Percentiles rank a stretch among this genome's conserved stretches.
Evolutionary conservation across 305 asterid species (phyloP).

Genomic region (Fraxinus sp.): DNA sequence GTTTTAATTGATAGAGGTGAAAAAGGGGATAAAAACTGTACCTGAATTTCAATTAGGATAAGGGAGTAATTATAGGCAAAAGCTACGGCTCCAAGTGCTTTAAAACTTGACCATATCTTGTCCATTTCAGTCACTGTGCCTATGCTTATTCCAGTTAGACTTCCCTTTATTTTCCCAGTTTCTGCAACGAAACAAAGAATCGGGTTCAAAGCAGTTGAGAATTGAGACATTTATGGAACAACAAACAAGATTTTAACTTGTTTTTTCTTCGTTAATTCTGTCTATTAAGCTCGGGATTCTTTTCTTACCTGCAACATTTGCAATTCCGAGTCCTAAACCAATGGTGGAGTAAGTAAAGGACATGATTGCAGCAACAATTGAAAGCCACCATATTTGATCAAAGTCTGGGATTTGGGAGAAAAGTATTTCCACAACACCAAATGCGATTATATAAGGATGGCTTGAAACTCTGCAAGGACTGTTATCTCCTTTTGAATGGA

Average conservation of each 20-base stretch:
- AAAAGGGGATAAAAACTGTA: background rate
- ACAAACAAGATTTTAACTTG: conserved; percentile 3
- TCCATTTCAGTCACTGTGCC: conserved; percentile 46
- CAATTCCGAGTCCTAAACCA: conserved; percentile 60
- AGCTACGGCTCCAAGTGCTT: conserved; percentile 74
- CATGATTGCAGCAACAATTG: conserved; percentile 66
- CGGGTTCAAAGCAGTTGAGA: background rate
- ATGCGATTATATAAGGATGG: conserved; percentile 58
- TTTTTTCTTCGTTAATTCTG: background rate
- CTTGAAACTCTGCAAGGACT: conserved; percentile 45
- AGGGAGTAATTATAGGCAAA: conserved; percentile 67
- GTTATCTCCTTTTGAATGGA: conserved; percentile 45
- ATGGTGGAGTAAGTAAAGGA: conserved; percentile 60
- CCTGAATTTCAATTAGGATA: conserved; percentile 75
- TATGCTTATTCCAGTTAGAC: conserved; percentile 52
- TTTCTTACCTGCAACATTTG: conserved; percentile 51
- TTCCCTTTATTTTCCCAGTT: conserved; percentile 54
- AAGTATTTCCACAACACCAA: conserved; percentile 47
- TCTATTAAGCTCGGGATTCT: background rate
- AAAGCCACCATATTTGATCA: conserved; percentile 56
- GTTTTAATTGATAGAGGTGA: background rate
- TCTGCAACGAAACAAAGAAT: conserved; percentile 30
- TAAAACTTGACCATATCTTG: conserved; percentile 64
- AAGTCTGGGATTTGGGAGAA: conserved; percentile 66
- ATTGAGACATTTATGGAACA: background rate